Evolutionary conservation across 2,329 filamentous ascomycete species (phyloP).

Genomic region (Leptographium procerum): DNA sequence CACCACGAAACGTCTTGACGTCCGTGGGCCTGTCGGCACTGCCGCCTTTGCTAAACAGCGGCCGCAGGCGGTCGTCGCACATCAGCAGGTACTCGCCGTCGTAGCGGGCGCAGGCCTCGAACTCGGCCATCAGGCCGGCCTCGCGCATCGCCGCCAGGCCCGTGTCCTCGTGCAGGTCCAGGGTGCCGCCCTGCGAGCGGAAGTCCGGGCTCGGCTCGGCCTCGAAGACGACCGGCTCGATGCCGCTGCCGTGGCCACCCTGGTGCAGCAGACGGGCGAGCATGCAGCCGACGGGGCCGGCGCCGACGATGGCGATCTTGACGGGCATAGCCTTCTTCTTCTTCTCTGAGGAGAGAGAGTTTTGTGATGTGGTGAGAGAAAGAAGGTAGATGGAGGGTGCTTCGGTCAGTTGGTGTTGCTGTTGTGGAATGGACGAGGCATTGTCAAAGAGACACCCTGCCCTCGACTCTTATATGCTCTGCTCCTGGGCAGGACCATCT

Average conservation of each 20-base stretch:
- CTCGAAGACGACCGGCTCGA: constrained; percentile 40
- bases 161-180: constrained; percentile 41
- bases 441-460: too few relatives aligned
- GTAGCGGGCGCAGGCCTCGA: constrained; percentile 38
- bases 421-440: too few relatives aligned
- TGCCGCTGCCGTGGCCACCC: too few relatives aligned
- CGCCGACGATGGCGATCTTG: constrained; percentile 36
- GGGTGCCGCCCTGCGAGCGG: constrained; percentile 37
- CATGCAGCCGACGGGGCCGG: constrained; percentile 36
- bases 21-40: constrained; percentile 17
- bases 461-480: too few relatives aligned
- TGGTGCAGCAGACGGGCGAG: constrained; percentile 40
- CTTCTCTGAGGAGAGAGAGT: too few relatives aligned
- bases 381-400: background rate
- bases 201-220: constrained; percentile 30
- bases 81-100: constrained; percentile 40
- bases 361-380: background rate
- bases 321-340: constrained; percentile 13
- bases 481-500: too few relatives aligned
- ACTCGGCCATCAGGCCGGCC: constrained; percentile 37
- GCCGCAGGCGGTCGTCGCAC: constrained; percentile 28
- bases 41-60: constrained; percentile 21
- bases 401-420: too few relatives aligned
- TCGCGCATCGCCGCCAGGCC: constrained; percentile 40
- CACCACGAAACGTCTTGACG: too few relatives aligned